These are phyloP conservation scores for Henningerozyma blattae DNA, from an alignment of 805 yeast species.

Conservation along the genomic window DNA sequence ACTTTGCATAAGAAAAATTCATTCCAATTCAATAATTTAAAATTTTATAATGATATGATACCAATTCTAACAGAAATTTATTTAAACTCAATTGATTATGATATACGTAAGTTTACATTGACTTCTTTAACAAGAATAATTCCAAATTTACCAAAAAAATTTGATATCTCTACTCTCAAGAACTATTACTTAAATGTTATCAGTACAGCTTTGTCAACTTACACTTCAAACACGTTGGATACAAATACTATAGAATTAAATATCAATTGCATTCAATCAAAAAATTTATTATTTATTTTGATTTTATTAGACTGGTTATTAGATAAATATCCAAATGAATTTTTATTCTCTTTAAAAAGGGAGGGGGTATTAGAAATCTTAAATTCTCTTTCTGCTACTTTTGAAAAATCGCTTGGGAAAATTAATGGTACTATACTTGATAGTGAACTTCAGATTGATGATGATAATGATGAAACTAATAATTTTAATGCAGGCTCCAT, in stretches of 20 bases:
- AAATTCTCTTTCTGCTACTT: neutral
- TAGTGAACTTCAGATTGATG: slow-evolving; percentile 2
- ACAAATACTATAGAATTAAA: slow-evolving; percentile 10
- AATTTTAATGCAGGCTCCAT: slow-evolving; percentile 1
- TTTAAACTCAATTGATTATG: slow-evolving; percentile 60
- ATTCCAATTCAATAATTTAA: neutral
- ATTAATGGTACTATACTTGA: neutral
- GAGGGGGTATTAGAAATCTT: slow-evolving; percentile 39
- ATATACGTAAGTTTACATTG: slow-evolving; percentile 45
- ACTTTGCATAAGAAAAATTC: neutral
- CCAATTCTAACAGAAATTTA: slow-evolving; percentile 49
- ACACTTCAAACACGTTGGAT: slow-evolving; percentile 24
- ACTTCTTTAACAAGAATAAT: slow-evolving; percentile 42
- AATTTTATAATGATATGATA: slow-evolving; percentile 27
- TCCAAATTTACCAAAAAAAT: neutral
- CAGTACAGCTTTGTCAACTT: slow-evolving; percentile 52
- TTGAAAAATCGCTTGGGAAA: no score
- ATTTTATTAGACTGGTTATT: slow-evolving; percentile 38
- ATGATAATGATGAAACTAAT: slow-evolving; percentile 9
- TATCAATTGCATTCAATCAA: no score
- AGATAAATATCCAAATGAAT: slow-evolving; percentile 31
- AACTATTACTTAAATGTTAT: slow-evolving; percentile 34
- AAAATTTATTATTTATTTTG: slow-evolving; percentile 33
- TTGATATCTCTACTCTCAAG: neutral
- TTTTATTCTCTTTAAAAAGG: slow-evolving; percentile 41